These are phyloP conservation scores for Drosera capensis DNA, from an alignment of 148 eudicot species.

Conservation along the genomic window DNA sequence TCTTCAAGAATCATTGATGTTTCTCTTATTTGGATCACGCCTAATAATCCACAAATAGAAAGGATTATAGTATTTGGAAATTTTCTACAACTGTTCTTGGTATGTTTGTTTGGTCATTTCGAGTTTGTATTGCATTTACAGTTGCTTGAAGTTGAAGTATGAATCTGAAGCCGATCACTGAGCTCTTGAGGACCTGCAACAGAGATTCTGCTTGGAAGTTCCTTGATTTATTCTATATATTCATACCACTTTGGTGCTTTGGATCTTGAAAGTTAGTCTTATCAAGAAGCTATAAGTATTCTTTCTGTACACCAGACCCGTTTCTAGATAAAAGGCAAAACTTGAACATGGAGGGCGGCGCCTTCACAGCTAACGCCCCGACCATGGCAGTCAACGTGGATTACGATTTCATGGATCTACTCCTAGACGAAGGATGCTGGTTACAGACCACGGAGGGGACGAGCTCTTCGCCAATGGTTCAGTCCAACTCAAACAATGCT, in stretches of 20 bases:
- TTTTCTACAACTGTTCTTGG: conserved; percentile 17
- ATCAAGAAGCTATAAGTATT: conserved; percentile 4
- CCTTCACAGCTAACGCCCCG: conserved; percentile 21
- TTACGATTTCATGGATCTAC: conserved; percentile 50
- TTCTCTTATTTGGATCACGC: no score
- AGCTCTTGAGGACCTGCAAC: conserved; percentile 19
- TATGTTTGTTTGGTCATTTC: conserved; percentile 21
- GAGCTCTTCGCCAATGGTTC: conserved; percentile 21
- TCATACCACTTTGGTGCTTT: conserved; percentile 34
- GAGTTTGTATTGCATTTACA: conserved; percentile 30
- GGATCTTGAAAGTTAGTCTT: conserved; percentile 17
- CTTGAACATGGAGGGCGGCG: conserved; percentile 40
- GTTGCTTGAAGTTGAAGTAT: conserved; percentile 31
- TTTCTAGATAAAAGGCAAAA: neutral
- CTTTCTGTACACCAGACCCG: neutral
- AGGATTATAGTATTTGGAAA: no score
- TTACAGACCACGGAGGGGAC: conserved; percentile 46
- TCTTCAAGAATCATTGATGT: no score
- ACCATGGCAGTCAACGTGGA: conserved; percentile 32
- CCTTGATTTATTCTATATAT: conserved; percentile 38
- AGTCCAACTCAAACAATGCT: conserved; percentile 20
- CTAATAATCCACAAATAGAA: no score
- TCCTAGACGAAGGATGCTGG: conserved; percentile 64
- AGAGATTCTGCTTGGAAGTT: conserved; percentile 33
- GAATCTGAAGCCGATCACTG: conserved; percentile 13